Conservation (phyloP, 1,139 yeast genomes). For the Pichia sorboxylosa region DNA sequence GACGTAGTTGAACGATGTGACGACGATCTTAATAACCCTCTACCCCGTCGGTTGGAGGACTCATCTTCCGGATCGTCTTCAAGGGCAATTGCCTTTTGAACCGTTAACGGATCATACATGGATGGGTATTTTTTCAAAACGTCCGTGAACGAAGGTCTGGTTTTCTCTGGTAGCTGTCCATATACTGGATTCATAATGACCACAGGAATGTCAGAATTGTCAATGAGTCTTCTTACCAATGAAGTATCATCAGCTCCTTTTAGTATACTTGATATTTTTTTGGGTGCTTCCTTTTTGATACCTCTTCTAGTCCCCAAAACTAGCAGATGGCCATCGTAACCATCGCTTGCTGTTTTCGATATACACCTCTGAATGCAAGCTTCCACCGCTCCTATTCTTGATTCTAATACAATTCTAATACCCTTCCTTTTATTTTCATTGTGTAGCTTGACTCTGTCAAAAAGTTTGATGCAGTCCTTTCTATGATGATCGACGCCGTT, state of each 20-base stretch:
- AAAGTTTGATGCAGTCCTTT: slow-evolving; percentile 29
- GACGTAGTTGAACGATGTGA: no score
- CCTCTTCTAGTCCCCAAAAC: slow-evolving; percentile 56
- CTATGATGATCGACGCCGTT: slow-evolving; percentile 28
- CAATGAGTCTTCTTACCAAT: slow-evolving; percentile 51
- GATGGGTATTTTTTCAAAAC: slow-evolving; percentile 11
- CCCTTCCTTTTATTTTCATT: no score
- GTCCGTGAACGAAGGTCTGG: no score
- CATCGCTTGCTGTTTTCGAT: no score
- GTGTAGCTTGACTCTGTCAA: no score
- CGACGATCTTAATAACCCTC: no score
- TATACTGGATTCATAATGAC: slow-evolving; percentile 52
- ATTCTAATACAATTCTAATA: slow-evolving; percentile 39
- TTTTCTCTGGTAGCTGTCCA: slow-evolving; percentile 14
- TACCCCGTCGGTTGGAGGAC: no score
- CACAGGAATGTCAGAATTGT: slow-evolving; percentile 59
- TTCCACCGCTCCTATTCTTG: slow-evolving; percentile 54
- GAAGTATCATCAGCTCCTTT: slow-evolving; percentile 30
- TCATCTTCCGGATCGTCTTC: no score
- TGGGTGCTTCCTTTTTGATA: slow-evolving; percentile 27
- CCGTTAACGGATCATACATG: slow-evolving; percentile 8
- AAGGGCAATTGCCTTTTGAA: no score
- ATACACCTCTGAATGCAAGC: no score
- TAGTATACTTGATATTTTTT: slow-evolving; percentile 36
- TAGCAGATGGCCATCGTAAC: no score